Conservation (phyloP, 768 basidiomycete genomes). For the Podaxis rugospora region DNA sequence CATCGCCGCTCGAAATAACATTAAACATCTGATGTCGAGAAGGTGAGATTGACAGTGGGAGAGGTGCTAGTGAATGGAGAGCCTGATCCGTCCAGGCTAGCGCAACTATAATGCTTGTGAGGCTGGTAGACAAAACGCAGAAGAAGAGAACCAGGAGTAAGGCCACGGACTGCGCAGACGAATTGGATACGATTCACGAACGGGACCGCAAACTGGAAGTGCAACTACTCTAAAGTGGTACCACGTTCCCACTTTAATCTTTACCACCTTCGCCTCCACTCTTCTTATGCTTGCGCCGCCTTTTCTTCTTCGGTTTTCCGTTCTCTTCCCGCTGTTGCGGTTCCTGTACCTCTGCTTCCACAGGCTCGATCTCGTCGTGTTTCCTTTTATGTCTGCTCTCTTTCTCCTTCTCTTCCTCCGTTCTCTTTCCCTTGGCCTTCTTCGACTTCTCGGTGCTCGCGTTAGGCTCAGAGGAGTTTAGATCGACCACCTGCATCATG, state of each 20-base stretch:
- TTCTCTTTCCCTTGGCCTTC: slow-evolving; percentile 27
- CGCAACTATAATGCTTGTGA: neutral
- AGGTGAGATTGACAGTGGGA: neutral
- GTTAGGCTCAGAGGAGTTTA: slow-evolving; percentile 16
- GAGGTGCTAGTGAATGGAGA: neutral
- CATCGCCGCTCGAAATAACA: neutral
- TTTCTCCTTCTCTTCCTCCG: slow-evolving; percentile 16
- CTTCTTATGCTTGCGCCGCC: slow-evolving; percentile 18
- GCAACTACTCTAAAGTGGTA: neutral
- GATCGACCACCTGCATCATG: slow-evolving; percentile 17
- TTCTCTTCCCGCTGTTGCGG: slow-evolving; percentile 7
- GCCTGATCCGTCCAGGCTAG: neutral
- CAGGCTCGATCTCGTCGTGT: slow-evolving; percentile 17
- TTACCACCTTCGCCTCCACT: slow-evolving; percentile 14
- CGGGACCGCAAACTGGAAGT: neutral
- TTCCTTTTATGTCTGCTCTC: slow-evolving; percentile 21
- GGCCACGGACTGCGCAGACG: too few relatives aligned
- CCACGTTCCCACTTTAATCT: neutral
- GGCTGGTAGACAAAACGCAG: neutral
- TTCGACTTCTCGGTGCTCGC: slow-evolving; percentile 15
- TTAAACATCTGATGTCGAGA: neutral
- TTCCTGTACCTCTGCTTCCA: slow-evolving; percentile 27
- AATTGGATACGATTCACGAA: neutral
- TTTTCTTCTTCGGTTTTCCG: slow-evolving; percentile 14
- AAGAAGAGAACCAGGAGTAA: neutral